A percentile compares a stretch with the other conserved stretches of the same genome.
phyloP scores from a whole-genome alignment of 2,329 filamentous ascomycete genomes.

The Dothidotthia symphoricarpi region DNA sequence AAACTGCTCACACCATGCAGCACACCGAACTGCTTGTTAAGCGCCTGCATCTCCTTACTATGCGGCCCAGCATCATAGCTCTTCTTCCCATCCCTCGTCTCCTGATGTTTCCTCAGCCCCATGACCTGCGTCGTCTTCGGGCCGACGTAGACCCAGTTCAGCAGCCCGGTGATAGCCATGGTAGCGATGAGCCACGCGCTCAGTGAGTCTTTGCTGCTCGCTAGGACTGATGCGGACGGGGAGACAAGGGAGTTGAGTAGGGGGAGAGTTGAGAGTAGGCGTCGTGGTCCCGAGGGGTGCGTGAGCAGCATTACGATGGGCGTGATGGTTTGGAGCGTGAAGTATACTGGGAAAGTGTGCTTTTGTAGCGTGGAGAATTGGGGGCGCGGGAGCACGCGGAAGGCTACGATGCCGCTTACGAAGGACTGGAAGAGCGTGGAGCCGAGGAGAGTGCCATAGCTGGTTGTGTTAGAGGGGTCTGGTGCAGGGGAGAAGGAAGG shows the following conservation, averaged over 20 bases:
- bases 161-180: conserved; percentile 67
- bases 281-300: conserved; percentile 55
- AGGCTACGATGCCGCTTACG: conserved; percentile 69
- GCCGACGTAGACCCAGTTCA: conserved; percentile 70
- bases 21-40: conserved; percentile 60
- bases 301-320: conserved; percentile 75
- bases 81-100: conserved; percentile 85
- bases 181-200: conserved; percentile 60
- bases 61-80: conserved; percentile 77
- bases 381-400: conserved; percentile 70
- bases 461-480: conserved; percentile 40
- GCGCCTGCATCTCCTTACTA: conserved; percentile 74
- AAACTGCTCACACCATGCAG: conserved; percentile 80
- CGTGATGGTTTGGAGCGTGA: conserved; percentile 74
- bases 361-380: conserved; percentile 80
- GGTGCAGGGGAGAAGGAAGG: neutral
- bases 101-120: conserved; percentile 74
- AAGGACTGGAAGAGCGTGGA: conserved; percentile 88
- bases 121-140: conserved; percentile 75
- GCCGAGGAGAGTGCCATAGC: conserved; percentile 85
- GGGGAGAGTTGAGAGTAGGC: conserved; percentile 8
- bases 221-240: neutral
- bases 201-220: conserved; percentile 15
- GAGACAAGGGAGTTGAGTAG: conserved; percentile 11
- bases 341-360: conserved; percentile 80